Percentiles rank a stretch among this genome's conserved stretches.
phyloP scores from a whole-genome alignment of 73 alveolate genomes.

The Paramecium tetraurelia region DNA sequence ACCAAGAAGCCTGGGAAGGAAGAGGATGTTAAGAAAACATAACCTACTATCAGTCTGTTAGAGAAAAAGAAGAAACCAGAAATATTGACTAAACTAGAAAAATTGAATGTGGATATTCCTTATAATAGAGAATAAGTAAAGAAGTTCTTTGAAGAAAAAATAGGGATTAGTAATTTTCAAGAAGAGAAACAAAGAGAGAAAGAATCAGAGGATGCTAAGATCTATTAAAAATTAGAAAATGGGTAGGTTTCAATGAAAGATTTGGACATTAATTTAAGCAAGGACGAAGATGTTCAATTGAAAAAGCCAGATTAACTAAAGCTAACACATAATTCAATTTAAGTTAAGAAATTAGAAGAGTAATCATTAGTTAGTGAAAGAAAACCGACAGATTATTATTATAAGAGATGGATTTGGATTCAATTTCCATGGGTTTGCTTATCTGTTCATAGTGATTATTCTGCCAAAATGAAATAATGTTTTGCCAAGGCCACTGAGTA shows the following conservation, averaged over 20 bases:
- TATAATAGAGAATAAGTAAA: slow-evolving; percentile 50
- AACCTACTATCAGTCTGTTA: neutral
- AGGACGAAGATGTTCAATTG: slow-evolving; percentile 24
- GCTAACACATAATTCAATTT: neutral
- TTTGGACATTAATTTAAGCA: neutral
- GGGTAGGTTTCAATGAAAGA: neutral
- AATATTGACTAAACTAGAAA: slow-evolving; percentile 40
- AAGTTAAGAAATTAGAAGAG: neutral
- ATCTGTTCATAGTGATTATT: slow-evolving; percentile 68
- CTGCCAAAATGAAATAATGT: slow-evolving; percentile 67
- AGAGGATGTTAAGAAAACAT: neutral
- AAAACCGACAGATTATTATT: slow-evolving; percentile 67
- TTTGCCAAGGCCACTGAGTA: slow-evolving; percentile 64
- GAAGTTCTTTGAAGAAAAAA: slow-evolving; percentile 55
- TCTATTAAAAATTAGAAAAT: neutral
- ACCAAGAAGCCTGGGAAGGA: neutral
- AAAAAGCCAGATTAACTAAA: neutral
- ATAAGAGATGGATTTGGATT: slow-evolving; percentile 83
- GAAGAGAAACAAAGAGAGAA: slow-evolving; percentile 11
- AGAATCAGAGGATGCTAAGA: neutral
- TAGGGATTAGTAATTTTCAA: slow-evolving; percentile 43
- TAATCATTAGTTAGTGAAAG: slow-evolving; percentile 49
- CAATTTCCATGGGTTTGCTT: slow-evolving; percentile 75
- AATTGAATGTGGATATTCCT: slow-evolving; percentile 56
- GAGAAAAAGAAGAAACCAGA: slow-evolving; percentile 24